A percentile compares a stretch with the other conserved stretches of the same genome.
Conservation (phyloP, 2,329 filamentous ascomycete species). For the Talaromyces sp. region DNA sequence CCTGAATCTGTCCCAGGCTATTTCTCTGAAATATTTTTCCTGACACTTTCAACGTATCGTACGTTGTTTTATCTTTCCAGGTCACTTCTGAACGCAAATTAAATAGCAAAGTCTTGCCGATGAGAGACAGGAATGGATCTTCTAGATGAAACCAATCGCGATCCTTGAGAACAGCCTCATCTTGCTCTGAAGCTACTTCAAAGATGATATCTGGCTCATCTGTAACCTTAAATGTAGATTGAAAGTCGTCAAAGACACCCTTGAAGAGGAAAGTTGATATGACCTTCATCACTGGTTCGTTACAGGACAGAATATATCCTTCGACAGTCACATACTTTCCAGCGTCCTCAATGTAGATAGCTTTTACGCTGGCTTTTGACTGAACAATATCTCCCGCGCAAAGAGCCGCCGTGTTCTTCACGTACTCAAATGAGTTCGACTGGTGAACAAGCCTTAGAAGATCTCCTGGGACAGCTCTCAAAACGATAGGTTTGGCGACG, state of each 20-base stretch:
- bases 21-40: background rate
- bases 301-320: conserved; percentile 83
- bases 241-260: conserved; percentile 83
- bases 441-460: conserved; percentile 93
- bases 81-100: background rate
- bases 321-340: conserved; percentile 99
- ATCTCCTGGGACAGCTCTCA: conserved; percentile 56
- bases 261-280: conserved; percentile 98
- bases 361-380: conserved; percentile 92
- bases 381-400: conserved; percentile 92
- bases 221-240: conserved; percentile 99
- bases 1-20: background rate
- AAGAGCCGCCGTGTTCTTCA: conserved; percentile 78
- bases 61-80: background rate
- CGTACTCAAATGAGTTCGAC: conserved; percentile 97
- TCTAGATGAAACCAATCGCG: conserved; percentile 69
- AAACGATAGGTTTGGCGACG: background rate
- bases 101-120: background rate
- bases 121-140: background rate
- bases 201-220: conserved; percentile 91
- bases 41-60: background rate
- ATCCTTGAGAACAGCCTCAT: conserved; percentile 87
- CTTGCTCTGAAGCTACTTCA: conserved; percentile 79
- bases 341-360: conserved; percentile 82
- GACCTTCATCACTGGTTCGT: conserved; percentile 89